Conservation (phyloP, 305 asterid species). For the Fraxinus sp. region DNA sequence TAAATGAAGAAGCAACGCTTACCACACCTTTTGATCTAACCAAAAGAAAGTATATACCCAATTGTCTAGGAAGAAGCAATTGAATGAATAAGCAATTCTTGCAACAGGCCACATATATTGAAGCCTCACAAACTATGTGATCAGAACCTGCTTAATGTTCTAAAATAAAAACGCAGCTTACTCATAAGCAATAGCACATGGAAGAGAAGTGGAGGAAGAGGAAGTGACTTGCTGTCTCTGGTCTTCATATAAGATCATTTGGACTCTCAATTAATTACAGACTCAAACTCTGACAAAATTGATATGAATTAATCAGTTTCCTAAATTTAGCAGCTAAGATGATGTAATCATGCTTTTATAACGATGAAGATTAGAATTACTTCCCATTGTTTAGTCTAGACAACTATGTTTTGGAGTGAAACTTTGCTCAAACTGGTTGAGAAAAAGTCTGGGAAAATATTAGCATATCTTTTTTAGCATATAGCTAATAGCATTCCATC, state of each 20-base stretch:
- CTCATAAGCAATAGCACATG: neutral
- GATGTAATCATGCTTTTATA: neutral
- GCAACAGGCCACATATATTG: neutral
- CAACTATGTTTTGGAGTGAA: neutral
- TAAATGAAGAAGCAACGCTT: neutral
- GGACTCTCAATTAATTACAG: neutral
- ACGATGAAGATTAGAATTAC: neutral
- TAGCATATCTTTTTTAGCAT: neutral
- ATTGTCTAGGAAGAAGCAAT: neutral
- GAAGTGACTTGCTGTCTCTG: neutral
- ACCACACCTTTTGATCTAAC: neutral
- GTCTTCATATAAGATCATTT: neutral
- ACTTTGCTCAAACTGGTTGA: neutral
- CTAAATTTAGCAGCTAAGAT: neutral
- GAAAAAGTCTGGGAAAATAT: neutral
- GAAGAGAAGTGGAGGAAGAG: neutral
- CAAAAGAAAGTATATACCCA: neutral
- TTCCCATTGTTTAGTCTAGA: neutral
- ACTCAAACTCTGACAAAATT: neutral
- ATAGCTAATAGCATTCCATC: neutral
- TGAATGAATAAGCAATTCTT: neutral
- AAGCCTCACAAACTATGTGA: conserved; percentile 6
- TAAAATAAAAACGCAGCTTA: neutral
- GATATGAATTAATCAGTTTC: neutral
- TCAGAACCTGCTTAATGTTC: neutral